These are phyloP conservation scores for Phytopythium delawarense DNA, from an alignment of 352 stramenopile genomes.

Conservation along the genomic window DNA sequence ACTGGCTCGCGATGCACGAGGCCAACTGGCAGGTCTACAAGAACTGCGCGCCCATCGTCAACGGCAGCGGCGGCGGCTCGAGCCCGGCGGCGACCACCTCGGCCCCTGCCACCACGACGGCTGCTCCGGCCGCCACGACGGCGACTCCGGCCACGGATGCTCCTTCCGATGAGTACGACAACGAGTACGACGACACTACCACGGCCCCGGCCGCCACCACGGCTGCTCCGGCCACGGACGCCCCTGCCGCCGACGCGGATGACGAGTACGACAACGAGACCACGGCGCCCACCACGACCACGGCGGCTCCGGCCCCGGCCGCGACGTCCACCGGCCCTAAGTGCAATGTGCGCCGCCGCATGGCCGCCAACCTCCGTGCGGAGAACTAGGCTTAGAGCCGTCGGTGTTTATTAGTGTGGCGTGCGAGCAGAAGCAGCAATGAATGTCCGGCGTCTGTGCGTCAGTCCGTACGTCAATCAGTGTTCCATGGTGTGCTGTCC, in stretches of 20 bases:
- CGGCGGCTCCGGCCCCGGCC: too few relatives aligned
- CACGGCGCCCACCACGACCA: background rate
- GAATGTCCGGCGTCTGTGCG: too few relatives aligned
- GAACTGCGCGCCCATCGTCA: constrained; percentile 28
- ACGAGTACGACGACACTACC: constrained; percentile 7
- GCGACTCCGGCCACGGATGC: background rate
- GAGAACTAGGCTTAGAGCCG: constrained; percentile 17
- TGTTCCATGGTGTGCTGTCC: too few relatives aligned
- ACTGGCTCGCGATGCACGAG: constrained; percentile 42
- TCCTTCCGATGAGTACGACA: constrained; percentile 8
- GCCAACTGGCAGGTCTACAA: constrained; percentile 41
- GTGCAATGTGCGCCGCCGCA: constrained; percentile 19
- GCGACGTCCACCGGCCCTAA: constrained; percentile 1
- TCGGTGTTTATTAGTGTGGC: too few relatives aligned
- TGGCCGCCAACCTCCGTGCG: constrained; percentile 25
- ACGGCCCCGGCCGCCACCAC: background rate
- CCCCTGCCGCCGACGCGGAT: background rate
- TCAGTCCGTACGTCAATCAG: too few relatives aligned
- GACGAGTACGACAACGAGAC: constrained; percentile 2
- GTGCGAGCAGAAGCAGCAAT: too few relatives aligned
- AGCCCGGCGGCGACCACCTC: too few relatives aligned
- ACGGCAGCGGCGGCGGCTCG: constrained; percentile 5
- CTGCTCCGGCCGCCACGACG: too few relatives aligned
- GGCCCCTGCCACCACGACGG: too few relatives aligned
- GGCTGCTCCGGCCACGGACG: constrained; percentile 2